Evolutionary conservation across 495 filamentous ascomycete species (phyloP).

Genomic region (Neurospora intermedia): DNA sequence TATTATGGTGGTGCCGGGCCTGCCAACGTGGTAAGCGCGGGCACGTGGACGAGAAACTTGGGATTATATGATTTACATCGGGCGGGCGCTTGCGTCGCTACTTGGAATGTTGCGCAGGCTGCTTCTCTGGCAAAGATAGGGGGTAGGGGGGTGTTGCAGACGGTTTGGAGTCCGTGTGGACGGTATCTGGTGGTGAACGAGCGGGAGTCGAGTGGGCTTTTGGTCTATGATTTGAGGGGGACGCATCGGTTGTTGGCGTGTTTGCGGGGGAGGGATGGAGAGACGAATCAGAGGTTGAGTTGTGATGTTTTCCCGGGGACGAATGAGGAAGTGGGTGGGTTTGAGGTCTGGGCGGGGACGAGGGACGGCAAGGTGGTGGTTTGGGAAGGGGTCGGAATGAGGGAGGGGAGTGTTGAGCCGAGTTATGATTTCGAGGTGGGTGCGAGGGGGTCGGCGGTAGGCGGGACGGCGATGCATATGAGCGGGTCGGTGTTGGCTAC

Average conservation of each 20-base stretch:
- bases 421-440: conserved; percentile 51
- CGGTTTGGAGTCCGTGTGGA: conserved; percentile 77
- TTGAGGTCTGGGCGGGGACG: conserved; percentile 79
- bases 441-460: conserved; percentile 36
- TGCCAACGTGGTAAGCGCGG: conserved; percentile 61
- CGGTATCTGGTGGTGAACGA: conserved; percentile 82
- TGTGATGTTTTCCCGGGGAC: conserved; percentile 52
- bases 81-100: conserved; percentile 53
- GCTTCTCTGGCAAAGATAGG: conserved; percentile 30
- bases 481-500: conserved; percentile 62
- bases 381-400: conserved; percentile 55
- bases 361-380: conserved; percentile 65
- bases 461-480: conserved; percentile 55
- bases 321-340: conserved; percentile 36
- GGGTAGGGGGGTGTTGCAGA: conserved; percentile 63
- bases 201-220: conserved; percentile 58
- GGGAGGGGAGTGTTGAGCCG: conserved; percentile 43
- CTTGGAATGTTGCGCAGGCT: conserved; percentile 45
- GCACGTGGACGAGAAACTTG: conserved; percentile 66
- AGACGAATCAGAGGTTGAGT: conserved; percentile 67
- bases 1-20: neutral
- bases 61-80: conserved; percentile 66
- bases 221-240: conserved; percentile 78
- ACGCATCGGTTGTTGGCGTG: conserved; percentile 56
- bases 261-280: conserved; percentile 57